Percentiles rank a stretch among this genome's conserved stretches.
These are phyloP conservation scores for Circinella umbellata DNA, from an alignment of 371 early-diverging fungal species.

Conservation along the genomic window DNA sequence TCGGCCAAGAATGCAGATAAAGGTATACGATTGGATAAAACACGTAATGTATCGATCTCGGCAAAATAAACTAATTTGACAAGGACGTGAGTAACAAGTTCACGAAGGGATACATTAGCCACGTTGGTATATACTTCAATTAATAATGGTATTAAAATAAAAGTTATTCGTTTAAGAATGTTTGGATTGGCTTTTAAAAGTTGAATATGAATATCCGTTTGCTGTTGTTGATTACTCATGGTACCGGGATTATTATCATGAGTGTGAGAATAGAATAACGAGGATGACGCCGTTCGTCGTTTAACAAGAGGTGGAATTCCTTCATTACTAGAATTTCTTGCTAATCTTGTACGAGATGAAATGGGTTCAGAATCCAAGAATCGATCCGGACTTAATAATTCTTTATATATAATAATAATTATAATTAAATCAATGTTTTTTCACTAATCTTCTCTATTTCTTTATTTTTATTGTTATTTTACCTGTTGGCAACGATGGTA, in stretches of 20 bases:
- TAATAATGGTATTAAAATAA: slow-evolving; percentile 55
- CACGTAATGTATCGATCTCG: slow-evolving; percentile 26
- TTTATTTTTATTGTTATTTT: slow-evolving; percentile 10
- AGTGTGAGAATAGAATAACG: not conserved
- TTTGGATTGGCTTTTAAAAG: slow-evolving; percentile 48
- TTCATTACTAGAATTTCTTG: slow-evolving; percentile 5
- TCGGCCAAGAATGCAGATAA: slow-evolving; percentile 61
- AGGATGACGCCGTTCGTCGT: not conserved
- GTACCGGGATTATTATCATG: too few relatives aligned
- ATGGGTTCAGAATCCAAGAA: slow-evolving; percentile 30
- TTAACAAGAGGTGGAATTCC: slow-evolving; percentile 4
- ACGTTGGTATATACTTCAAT: slow-evolving; percentile 59
- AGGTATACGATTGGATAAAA: slow-evolving; percentile 26
- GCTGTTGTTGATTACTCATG: not conserved
- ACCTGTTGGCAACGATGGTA: slow-evolving; percentile 69
- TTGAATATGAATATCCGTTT: slow-evolving; percentile 33
- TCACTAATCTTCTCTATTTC: too few relatives aligned
- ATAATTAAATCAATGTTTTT: too few relatives aligned
- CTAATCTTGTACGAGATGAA: slow-evolving; percentile 29
- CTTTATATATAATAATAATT: not conserved
- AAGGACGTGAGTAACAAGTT: slow-evolving; percentile 53
- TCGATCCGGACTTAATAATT: slow-evolving; percentile 32
- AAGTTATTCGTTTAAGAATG: slow-evolving; percentile 42
- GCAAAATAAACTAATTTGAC: slow-evolving; percentile 58
- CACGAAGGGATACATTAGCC: slow-evolving; percentile 56